Evolutionary conservation across 2,329 filamentous ascomycete genomes (phyloP).

Genomic region (Xylaria sp.): DNA sequence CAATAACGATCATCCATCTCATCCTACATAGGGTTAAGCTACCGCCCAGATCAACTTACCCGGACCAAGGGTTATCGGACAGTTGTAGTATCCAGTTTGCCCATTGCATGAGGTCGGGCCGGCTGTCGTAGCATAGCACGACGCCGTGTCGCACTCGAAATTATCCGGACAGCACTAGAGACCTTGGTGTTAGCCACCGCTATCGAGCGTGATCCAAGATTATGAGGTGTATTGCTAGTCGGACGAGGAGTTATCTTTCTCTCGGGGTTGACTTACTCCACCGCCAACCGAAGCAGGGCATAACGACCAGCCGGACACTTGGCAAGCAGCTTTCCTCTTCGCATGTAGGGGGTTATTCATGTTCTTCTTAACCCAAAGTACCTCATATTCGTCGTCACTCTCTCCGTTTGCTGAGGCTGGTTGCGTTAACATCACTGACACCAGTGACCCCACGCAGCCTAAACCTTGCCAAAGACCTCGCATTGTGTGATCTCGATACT

Average conservation of each 20-base stretch:
- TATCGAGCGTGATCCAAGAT: background rate
- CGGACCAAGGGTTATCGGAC: conserved; percentile 53
- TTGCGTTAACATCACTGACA: conserved; percentile 35
- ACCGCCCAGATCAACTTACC: conserved; percentile 34
- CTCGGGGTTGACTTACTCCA: conserved; percentile 43
- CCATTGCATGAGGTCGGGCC: conserved; percentile 55
- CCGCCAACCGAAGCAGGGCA: conserved; percentile 50
- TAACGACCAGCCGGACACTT: conserved; percentile 39
- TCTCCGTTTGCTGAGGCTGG: conserved; percentile 26
- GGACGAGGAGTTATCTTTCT: background rate
- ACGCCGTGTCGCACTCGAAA: conserved; percentile 61
- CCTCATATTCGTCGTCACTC: conserved; percentile 37
- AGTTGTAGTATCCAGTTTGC: conserved; percentile 54
- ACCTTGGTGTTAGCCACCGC: conserved; percentile 2
- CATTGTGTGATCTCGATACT: conserved; percentile 37
- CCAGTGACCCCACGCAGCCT: conserved; percentile 37
- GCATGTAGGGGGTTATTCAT: conserved; percentile 40
- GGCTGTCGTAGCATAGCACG: conserved; percentile 60
- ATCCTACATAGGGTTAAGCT: background rate
- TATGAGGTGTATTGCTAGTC: background rate
- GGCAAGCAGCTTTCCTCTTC: conserved; percentile 46
- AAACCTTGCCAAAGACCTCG: conserved; percentile 33
- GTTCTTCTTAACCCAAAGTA: conserved; percentile 46
- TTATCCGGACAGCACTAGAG: conserved; percentile 57
- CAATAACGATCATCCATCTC: background rate